Conservation (phyloP, 2,329 filamentous ascomycete species). For the Fulvia fulva region DNA sequence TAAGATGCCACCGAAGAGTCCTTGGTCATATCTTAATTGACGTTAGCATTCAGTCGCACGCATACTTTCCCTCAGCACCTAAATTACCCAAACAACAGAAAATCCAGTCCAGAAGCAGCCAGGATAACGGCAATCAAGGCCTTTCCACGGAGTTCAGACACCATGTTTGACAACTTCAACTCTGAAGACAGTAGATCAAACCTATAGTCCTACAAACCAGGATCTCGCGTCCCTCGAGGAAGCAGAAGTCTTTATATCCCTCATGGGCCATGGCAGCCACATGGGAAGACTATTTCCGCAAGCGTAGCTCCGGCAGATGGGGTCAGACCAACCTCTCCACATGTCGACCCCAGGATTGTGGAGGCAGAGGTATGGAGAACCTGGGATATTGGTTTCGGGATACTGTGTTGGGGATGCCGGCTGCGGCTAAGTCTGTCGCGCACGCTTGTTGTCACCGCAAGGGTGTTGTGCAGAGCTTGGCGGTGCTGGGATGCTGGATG, state of each 20-base stretch:
- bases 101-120: slow-evolving; percentile 28
- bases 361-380: not conserved
- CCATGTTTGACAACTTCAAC: slow-evolving; percentile 3
- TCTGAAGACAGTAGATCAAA: not conserved
- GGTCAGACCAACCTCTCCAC: not conserved
- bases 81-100: slow-evolving; percentile 27
- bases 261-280: not conserved
- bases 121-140: slow-evolving; percentile 28
- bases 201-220: no score
- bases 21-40: slow-evolving; percentile 29
- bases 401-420: not conserved
- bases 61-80: no score
- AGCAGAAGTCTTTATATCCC: not conserved
- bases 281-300: not conserved
- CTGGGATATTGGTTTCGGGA: not conserved
- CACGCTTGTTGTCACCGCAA: not conserved
- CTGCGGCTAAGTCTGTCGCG: not conserved
- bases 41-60: no score
- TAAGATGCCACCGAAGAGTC: slow-evolving; percentile 30
- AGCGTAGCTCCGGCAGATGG: not conserved
- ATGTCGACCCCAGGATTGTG: not conserved
- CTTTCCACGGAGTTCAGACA: slow-evolving; percentile 23
- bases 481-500: not conserved
- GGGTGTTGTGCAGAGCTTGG: not conserved
- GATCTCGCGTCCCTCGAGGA: not conserved